Base-by-base conservation (phyloP, 2,329 filamentous ascomycete species). In the Coniochaeta sp. region DNA sequence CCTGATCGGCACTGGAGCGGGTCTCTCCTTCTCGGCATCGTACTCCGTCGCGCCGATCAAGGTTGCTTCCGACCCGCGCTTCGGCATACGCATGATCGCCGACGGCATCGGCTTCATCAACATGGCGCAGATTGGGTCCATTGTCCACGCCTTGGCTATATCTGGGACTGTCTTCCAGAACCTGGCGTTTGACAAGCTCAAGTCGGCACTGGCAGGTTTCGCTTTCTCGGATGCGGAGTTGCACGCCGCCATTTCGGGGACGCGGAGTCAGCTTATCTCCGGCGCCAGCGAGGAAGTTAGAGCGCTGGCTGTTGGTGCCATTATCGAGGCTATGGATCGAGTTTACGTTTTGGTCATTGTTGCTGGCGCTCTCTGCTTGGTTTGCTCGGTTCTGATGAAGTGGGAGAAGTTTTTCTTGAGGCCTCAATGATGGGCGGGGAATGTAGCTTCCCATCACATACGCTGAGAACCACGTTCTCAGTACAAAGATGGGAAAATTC, bases 1-100 rank as follows among this genome's bases (percentile, higher is more conserved):
- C 1, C 40, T 58, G 8, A 38, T 55, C 16, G 57, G 50, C 27
- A 26, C 57, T 4, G 57, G 57, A 10, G 52, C 48, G 1, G 57
- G 57, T 14, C 9, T 24, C 4, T 40, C 35, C 24, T 16, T 20
- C 13, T 20, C 22, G 13, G 18, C 35, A 3, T 16, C 35, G 9
- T 40, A 40, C 35, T 40, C 35, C 13, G 35, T 40, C 18, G 35
- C 24, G 18, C 35, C 35, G 7, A 13, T 40, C 35, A 40, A 40
- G 14, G 35, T 40, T 8, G 35, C 35, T 20, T 22, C 24, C 18
- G 18, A 40, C 35, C 18, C 4, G 12, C 35, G 35, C 6, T 12
- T 22, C 35, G 35, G 35, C 6, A 16, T 20, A 20, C 16, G 35
- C 5, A 40, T 40, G 35, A 40, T 40, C 24, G 18, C 35, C 6